phyloP scores from a whole-genome alignment of 306 rosid genomes.

The Lupinus albus region DNA sequence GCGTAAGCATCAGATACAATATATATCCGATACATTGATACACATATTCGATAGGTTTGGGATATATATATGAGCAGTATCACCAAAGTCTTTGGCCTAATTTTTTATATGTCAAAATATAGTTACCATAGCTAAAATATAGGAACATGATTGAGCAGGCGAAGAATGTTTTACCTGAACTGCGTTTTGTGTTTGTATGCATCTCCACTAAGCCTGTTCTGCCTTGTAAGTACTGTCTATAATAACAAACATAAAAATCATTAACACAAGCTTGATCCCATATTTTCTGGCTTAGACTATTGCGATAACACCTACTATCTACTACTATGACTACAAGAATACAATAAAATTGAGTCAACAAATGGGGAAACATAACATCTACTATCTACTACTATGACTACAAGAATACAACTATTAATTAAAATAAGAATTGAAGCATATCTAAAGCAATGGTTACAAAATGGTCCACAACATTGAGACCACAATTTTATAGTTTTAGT shows the following conservation, averaged over 20 bases:
- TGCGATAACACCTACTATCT: conserved; percentile 1
- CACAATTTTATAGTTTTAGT: too few relatives aligned
- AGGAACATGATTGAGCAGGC: not conserved
- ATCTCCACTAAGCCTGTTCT: conserved; percentile 69
- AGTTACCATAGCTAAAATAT: not conserved
- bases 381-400: not conserved
- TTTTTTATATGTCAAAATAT: not conserved
- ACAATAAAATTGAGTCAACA: not conserved
- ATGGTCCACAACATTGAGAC: too few relatives aligned
- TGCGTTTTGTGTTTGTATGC: conserved; percentile 73
- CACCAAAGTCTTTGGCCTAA: not conserved
- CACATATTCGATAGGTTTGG: too few relatives aligned
- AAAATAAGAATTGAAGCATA: too few relatives aligned
- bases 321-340: not conserved
- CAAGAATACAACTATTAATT: not conserved
- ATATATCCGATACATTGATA: too few relatives aligned
- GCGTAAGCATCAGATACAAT: too few relatives aligned
- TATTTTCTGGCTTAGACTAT: conserved; percentile 67
- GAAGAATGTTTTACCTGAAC: conserved; percentile 61
- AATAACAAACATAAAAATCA: not conserved
- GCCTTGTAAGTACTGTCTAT: conserved; percentile 74
- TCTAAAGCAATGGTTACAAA: too few relatives aligned
- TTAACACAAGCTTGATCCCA: conserved; percentile 72
- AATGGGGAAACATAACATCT: not conserved
- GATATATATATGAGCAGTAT: too few relatives aligned